Base-by-base conservation (phyloP, 306 rosid species). In the Luffa acutangula region DNA sequence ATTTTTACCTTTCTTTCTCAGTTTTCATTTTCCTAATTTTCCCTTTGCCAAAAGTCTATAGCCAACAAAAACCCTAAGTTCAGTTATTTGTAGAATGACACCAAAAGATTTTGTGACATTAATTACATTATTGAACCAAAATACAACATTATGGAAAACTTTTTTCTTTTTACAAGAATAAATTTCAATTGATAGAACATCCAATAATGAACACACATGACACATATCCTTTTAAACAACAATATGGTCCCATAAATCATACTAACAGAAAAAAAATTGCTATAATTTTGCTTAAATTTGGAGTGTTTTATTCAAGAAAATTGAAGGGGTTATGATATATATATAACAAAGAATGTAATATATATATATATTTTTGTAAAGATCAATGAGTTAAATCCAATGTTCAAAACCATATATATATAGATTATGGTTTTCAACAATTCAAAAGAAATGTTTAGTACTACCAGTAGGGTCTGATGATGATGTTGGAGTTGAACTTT, bases 371-470 rank as follows among this genome's bases (percentile, higher is more conserved):
- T 25, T 0, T 25, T 25, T 25, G 31, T 25, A 25, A 25, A 41
- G 14, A 43, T 25, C 20, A 37, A 67, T 34, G 41, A 34, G 33
- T 34, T 43, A 67, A 70, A 14, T n/a, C 25, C 76, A 31, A 69
- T 20, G 13, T 69, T 69, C 48, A 39, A 25, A 25, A 25, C 79
- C 64, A 70, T 11, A 56, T 56, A 7, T 56, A n/a, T 43, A 7
- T 4, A 43, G 1, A 3, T 3, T 63, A 6, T 63, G n/a, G 1
- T 20, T 31, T 62, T 14, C 42, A 63, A 18, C 0, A 54, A 60
- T 65, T 91, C 85, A 91, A 76, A 90, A 91, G 91, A 93, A 90
- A 78, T 90, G 89, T 85, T 88, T 87, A 52, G 88, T 91, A 79
- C 71, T 65, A 36, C 72, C 48, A 2, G 72, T 65, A 13, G 72